Evolutionary conservation across 2,329 filamentous ascomycete genomes (phyloP), one percentile per base, ranked within the genome.

Genomic region (Fusarium succisae): DNA sequence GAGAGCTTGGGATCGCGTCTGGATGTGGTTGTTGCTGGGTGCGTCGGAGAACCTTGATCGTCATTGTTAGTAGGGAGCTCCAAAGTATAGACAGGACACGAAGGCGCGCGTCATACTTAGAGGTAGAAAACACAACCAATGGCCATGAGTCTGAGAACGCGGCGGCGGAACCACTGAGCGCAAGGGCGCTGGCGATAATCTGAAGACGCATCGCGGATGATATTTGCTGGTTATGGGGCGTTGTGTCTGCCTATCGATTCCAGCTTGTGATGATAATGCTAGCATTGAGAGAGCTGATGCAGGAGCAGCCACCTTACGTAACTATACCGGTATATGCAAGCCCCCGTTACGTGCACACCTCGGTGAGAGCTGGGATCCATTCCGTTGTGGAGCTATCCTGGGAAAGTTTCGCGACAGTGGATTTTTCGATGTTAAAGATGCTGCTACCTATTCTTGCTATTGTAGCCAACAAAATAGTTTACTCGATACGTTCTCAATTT

Each of bases 101-200:
- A 57, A 24, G 30, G 48, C 63, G 67, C 64, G 63, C 70, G 62
- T 70, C 92, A 79, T 91, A 98, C 95, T 91, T 86, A 72, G 92
- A 89, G 51, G 92, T 96, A 38, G 96, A 98, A 82, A 97, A 92
- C 75, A 98, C 85, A 81, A 98, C 89, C 83, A 98, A 96, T 24
- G 96, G 96, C 62, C 94, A 95, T 5, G 95, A 94, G 83, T 98
- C 92, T 72, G 90, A 91, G 82, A 98, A 96, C 32, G 94, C 95
- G 70, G 90, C 85, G 50, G 88, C 91, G 30, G 87, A 86, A 69
- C 89, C 87, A 75, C 89, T 86, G 78, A 90, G 83, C 74, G 87
- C 87, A 79, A 90, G 83, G 57, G 89, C 80, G 76, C 86, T 82
- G 69, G 86, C 82, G 79, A 87, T 79, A 80, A 84, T 81, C 63